Evolutionary conservation across 192 early-diverging fungal species (phyloP).

Genomic region (Backusella morwellensis): DNA sequence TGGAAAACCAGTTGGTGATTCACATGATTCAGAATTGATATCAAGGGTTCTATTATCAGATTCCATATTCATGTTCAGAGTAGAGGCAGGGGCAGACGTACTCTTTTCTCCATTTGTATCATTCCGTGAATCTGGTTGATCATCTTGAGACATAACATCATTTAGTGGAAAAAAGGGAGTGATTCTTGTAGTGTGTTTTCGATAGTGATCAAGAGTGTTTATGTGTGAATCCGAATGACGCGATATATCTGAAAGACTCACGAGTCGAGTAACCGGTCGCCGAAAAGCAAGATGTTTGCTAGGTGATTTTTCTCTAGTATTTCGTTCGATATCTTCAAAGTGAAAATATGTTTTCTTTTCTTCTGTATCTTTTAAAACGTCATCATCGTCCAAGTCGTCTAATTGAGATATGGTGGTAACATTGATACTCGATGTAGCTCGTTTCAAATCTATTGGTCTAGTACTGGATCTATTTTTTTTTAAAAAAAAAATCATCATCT

Average conservation of each 20-base stretch:
- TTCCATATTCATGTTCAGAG: background rate
- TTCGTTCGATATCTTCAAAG: background rate
- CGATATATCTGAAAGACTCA: background rate
- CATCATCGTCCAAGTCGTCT: background rate
- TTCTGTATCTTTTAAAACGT: background rate
- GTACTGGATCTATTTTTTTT: background rate
- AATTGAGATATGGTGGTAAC: background rate
- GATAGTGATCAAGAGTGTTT: background rate
- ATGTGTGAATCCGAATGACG: background rate
- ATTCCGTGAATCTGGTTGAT: background rate
- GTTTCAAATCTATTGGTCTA: background rate
- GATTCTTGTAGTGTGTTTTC: background rate
- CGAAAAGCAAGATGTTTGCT: background rate
- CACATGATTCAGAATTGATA: background rate
- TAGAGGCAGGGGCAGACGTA: background rate
- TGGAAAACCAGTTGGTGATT: background rate
- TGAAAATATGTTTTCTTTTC: background rate
- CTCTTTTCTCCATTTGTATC: background rate
- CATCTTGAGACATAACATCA: background rate
- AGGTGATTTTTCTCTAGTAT: background rate
- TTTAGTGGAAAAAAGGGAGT: background rate
- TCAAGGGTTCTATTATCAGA: background rate
- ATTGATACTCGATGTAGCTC: background rate
- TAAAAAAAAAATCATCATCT: background rate
- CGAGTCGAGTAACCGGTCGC: background rate